Evolutionary conservation across 139 green algal species (phyloP).

Genomic region (Closterium sp.): DNA sequence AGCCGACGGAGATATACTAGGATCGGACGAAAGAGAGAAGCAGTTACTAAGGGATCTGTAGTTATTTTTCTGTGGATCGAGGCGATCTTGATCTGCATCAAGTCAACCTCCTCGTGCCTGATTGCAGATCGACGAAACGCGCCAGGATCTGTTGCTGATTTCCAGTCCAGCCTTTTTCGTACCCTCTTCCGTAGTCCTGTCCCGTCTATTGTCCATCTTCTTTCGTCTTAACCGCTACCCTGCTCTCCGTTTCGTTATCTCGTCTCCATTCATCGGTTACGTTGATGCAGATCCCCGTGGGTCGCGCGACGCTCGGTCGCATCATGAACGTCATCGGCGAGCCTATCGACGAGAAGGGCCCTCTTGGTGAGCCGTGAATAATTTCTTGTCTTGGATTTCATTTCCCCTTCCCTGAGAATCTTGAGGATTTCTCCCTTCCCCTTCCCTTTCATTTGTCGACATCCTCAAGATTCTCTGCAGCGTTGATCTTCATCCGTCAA

Average conservation of each 20-base stretch:
- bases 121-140: neutral
- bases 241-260: neutral
- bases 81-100: neutral
- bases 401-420: no score
- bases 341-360: constrained; percentile 95
- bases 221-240: neutral
- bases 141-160: neutral
- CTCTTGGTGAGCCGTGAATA: constrained; percentile 65
- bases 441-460: neutral
- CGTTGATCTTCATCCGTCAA: no score
- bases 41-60: neutral
- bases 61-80: neutral
- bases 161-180: neutral
- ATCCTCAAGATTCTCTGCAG: no score
- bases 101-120: neutral
- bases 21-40: no score
- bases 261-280: neutral
- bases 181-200: neutral
- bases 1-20: neutral
- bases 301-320: constrained; percentile 87
- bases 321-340: constrained; percentile 99
- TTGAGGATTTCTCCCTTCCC: no score
- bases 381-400: neutral
- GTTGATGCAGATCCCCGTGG: constrained; percentile 21
- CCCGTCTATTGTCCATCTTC: neutral